Evolutionary conservation across 2,329 filamentous ascomycete genomes (phyloP).

Genomic region (Xylariaceae sp.): DNA sequence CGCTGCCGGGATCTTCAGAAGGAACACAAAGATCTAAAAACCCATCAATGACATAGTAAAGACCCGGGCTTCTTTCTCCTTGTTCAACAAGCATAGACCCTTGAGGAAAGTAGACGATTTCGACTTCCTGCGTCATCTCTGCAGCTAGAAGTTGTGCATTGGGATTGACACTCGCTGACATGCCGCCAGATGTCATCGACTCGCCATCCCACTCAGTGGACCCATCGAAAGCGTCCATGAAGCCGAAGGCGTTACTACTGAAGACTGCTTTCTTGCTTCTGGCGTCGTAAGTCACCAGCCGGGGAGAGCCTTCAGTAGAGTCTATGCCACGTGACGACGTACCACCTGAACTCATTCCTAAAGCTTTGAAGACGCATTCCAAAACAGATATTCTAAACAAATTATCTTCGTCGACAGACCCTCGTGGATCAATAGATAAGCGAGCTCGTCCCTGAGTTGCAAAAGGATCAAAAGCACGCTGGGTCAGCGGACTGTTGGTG

Average conservation of each 20-base stretch:
- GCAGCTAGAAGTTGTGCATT: slow-evolving; percentile 67
- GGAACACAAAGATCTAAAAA: slow-evolving; percentile 94
- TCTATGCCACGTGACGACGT: slow-evolving; percentile 64
- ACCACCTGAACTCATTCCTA: slow-evolving; percentile 73
- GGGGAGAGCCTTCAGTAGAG: slow-evolving; percentile 82
- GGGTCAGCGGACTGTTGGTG: slow-evolving; percentile 45
- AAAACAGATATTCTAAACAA: slow-evolving; percentile 87
- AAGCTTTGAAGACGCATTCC: slow-evolving; percentile 92
- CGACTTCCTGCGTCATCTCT: slow-evolving; percentile 86
- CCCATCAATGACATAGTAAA: slow-evolving; percentile 97
- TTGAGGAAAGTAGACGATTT: slow-evolving; percentile 96
- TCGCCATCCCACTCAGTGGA: slow-evolving; percentile 81
- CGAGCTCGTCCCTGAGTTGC: slow-evolving; percentile 49
- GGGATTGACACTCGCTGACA: slow-evolving; percentile 58
- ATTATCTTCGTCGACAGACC: slow-evolving; percentile 82
- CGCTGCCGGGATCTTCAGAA: slow-evolving; percentile 52
- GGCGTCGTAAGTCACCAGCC: slow-evolving; percentile 79
- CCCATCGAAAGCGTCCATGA: slow-evolving; percentile 80
- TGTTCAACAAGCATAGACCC: slow-evolving; percentile 93
- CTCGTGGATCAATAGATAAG: slow-evolving; percentile 64
- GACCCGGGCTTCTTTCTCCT: slow-evolving; percentile 89
- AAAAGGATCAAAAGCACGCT: slow-evolving; percentile 56
- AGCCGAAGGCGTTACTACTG: slow-evolving; percentile 80
- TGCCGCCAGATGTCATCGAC: slow-evolving; percentile 71
- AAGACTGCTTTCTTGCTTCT: slow-evolving; percentile 76